phyloP scores from a whole-genome alignment of 2,329 filamentous ascomycete species.

The Colletotrichum sp. region DNA sequence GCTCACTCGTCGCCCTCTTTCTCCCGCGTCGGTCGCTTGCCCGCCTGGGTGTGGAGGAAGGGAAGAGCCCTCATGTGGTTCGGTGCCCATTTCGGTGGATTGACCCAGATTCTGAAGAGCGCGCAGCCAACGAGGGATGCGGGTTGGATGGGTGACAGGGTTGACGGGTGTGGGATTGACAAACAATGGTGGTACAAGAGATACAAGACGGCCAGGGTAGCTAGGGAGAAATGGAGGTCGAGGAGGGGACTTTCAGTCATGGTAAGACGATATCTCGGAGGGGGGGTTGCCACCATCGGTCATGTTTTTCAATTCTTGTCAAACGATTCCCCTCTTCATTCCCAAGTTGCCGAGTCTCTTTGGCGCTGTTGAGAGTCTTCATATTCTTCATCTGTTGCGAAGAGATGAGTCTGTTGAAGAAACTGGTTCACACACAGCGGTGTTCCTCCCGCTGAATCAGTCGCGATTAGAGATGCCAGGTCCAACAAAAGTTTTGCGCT shows the following conservation, averaged over 20 bases:
- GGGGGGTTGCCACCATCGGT: neutral
- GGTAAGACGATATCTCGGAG: neutral
- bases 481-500: neutral
- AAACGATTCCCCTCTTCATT: neutral
- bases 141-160: conserved; percentile 12
- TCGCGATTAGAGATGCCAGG: neutral
- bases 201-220: neutral
- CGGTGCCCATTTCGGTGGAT: conserved; percentile 17
- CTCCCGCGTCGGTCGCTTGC: neutral
- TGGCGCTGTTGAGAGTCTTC: neutral
- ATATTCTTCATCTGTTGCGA: neutral
- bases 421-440: neutral
- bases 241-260: neutral
- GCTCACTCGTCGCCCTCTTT: neutral
- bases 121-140: conserved; percentile 7
- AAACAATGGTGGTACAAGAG: neutral
- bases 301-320: neutral
- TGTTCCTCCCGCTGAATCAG: neutral
- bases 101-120: conserved; percentile 12
- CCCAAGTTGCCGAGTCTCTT: neutral
- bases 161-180: conserved; percentile 3
- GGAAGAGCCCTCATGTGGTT: conserved; percentile 5
- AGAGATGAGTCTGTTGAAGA: neutral
- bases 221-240: neutral
- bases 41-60: conserved; percentile 7